Evolutionary conservation across 169 alveolate species (phyloP), one percentile per base, ranked within the genome.

Genomic region (Plasmodium gonderi): DNA sequence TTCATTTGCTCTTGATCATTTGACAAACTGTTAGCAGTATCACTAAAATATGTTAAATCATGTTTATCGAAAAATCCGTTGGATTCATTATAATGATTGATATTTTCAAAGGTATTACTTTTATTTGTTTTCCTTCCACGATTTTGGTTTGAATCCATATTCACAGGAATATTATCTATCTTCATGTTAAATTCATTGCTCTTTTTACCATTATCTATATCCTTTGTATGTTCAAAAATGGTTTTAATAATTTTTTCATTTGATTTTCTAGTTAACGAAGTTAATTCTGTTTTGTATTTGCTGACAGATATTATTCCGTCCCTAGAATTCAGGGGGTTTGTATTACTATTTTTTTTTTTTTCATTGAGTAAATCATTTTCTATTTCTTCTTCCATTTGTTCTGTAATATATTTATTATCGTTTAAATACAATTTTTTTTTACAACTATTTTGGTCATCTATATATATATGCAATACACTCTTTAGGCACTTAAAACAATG

Each of bases 401-500:
- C 93, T 12, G 94, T 90, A 3, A 90, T 90, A 36, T 82, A 82
- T n/a, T 29, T 65, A 49, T 68, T 45, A 38, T 45, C 44, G 20
- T 90, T 33, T 49, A 82, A 51, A 29, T 44, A 82, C 77, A 49
- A 51, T 31, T 82, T 65, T 38, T 9, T 42, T 33, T 47, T 33
- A 17, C 33, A 20, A 75, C 42, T 72, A 87, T 87, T 64, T 9
- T 74, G 69, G 12, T 65, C 82, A 77, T 90, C 94, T 26, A 44
- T 33, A 79, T 68, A 90, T n/a, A 90, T 90, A 44, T 90, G 94
- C 42, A 90, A 79, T 44, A 90, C 94, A 79, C 94, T 90, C n/a
- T 67, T 76, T 78, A 90, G 74, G 72, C 94, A 90, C 38, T 31
- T 69, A 79, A 90, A 90, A 68, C 94, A 90, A 69, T 90, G 94